These are phyloP conservation scores for Imleria badia DNA, from an alignment of 768 basidiomycete genomes.

Conservation along the genomic window DNA sequence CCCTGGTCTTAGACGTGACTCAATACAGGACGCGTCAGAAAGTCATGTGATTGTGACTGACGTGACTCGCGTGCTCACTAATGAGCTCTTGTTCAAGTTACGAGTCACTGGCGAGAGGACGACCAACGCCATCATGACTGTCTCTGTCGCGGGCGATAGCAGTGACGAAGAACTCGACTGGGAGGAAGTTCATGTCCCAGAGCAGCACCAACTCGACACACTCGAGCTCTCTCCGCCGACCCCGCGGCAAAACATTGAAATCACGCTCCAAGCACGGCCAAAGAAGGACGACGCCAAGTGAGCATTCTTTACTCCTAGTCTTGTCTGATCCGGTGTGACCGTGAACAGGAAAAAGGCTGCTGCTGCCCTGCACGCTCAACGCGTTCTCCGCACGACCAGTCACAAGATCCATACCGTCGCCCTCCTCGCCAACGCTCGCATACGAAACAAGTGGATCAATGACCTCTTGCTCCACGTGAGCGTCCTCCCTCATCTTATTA, in stretches of 20 bases:
- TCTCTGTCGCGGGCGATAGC: constrained; percentile 23
- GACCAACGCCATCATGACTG: constrained; percentile 15
- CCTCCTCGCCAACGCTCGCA: constrained; percentile 70
- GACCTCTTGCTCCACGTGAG: constrained; percentile 80
- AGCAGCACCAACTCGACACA: constrained; percentile 23
- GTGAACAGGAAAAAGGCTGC: constrained; percentile 44
- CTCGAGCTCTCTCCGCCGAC: constrained; percentile 26
- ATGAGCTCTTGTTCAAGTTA: constrained; percentile 7
- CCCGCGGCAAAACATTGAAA: constrained; percentile 59
- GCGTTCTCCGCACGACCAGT: constrained; percentile 69
- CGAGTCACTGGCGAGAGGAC: background rate
- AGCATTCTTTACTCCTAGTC: constrained; percentile 22
- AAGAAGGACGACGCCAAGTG: constrained; percentile 46
- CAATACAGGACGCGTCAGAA: too few species aligned
- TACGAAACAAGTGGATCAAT: constrained; percentile 83
- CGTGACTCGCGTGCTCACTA: too few species aligned
- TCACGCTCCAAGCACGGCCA: constrained; percentile 57
- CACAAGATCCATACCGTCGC: constrained; percentile 89
- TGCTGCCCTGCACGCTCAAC: constrained; percentile 58
- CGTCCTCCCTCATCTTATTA: constrained; percentile 1
- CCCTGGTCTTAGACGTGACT: too few species aligned
- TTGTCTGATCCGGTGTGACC: constrained; percentile 19
- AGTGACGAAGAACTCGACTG: constrained; percentile 75
- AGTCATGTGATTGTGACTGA: too few species aligned
- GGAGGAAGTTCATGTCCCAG: constrained; percentile 73